These are phyloP conservation scores for Mytilinidion resinicola DNA, from an alignment of 495 filamentous ascomycete genomes.

Conservation along the genomic window DNA sequence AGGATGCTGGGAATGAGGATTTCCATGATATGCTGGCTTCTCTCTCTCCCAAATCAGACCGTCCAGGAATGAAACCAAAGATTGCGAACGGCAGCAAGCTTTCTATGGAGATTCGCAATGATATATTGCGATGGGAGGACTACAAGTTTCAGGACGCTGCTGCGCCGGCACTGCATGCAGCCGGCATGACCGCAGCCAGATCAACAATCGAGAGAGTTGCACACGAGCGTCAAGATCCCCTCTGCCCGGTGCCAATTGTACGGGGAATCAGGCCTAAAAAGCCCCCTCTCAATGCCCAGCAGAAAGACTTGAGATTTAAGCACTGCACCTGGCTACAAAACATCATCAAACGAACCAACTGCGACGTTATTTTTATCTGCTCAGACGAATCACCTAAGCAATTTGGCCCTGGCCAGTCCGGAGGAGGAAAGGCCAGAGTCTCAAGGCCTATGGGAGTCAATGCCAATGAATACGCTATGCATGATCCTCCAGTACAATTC, in stretches of 20 bases:
- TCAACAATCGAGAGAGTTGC: background rate
- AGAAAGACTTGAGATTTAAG: background rate
- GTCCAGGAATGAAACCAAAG: background rate
- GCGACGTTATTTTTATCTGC: background rate
- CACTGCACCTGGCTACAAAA: background rate
- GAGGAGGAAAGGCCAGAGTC: background rate
- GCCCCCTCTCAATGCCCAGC: background rate
- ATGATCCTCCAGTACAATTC: background rate
- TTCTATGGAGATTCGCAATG: background rate
- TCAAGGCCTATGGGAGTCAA: background rate
- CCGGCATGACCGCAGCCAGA: background rate
- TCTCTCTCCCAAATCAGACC: background rate
- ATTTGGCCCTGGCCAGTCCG: background rate
- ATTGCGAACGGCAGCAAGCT: background rate
- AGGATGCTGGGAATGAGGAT: background rate
- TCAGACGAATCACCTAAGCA: background rate
- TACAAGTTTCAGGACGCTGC: background rate
- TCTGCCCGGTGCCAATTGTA: background rate
- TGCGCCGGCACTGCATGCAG: background rate
- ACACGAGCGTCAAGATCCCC: background rate
- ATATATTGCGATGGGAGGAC: background rate
- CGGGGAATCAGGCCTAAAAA: background rate
- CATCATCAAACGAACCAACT: background rate
- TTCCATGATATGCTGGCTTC: background rate
- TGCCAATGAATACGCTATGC: background rate